Conservation (phyloP, 192 early-diverging fungal genomes). For the Coemansia sp. region DNA sequence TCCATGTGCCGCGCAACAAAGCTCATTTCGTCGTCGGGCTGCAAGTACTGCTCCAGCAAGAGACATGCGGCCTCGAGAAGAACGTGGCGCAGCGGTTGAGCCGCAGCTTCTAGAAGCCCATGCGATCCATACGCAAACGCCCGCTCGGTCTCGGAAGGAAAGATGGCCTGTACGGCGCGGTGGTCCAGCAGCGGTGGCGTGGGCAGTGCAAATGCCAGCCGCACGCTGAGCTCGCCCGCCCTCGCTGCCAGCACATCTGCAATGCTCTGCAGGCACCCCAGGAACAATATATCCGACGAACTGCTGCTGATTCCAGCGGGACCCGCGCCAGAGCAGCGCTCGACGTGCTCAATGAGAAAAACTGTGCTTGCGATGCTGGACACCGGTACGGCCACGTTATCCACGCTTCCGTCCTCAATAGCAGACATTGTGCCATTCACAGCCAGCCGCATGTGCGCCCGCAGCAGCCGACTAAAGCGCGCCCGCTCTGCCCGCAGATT, state of each 20-base stretch:
- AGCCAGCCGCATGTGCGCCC: conserved; percentile 34
- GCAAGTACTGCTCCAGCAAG: conserved; percentile 32
- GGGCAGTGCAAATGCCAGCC: conserved; percentile 25
- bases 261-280: conserved; percentile 32
- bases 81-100: conserved; percentile 20
- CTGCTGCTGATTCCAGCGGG: neutral
- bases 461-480: conserved; percentile 26
- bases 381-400: conserved; percentile 22
- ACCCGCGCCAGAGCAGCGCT: conserved; percentile 11
- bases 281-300: neutral
- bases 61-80: conserved; percentile 26
- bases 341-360: conserved; percentile 29
- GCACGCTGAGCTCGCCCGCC: conserved; percentile 28
- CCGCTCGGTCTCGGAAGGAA: conserved; percentile 6
- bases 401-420: conserved; percentile 19
- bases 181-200: conserved; percentile 9
- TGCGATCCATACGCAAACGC: conserved; percentile 19
- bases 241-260: conserved; percentile 35
- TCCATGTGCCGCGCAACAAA: conserved; percentile 9
- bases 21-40: conserved; percentile 19
- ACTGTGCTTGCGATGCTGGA: conserved; percentile 22
- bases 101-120: conserved; percentile 4
- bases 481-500: conserved; percentile 30
- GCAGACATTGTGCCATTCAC: conserved; percentile 3
- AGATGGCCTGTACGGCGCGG: neutral